Conservation (phyloP, 306 rosid genomes). For the Medicago ruthenica region DNA sequence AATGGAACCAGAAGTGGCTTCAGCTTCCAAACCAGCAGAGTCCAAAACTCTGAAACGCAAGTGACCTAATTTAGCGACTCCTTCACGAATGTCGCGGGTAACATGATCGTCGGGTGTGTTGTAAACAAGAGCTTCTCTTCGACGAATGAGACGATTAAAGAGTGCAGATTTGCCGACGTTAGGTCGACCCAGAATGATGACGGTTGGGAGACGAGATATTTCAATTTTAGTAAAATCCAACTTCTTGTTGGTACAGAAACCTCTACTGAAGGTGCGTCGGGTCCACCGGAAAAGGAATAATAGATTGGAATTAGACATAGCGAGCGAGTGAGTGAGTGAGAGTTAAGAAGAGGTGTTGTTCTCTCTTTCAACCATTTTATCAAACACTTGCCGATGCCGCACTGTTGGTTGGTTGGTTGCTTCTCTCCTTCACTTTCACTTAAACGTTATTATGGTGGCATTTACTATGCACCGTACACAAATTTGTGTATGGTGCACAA, state of each 20-base stretch:
- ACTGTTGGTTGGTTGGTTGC: too few species aligned
- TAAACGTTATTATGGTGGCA: too few species aligned
- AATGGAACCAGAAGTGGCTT: slow-evolving; percentile 78
- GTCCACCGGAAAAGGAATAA: not conserved
- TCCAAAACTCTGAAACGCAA: slow-evolving; percentile 88
- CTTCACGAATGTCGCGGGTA: slow-evolving; percentile 91
- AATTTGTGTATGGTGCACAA: too few species aligned
- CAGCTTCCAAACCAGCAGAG: slow-evolving; percentile 89
- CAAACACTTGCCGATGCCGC: slow-evolving; percentile 10
- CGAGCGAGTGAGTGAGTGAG: not conserved
- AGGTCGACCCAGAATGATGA: slow-evolving; percentile 48
- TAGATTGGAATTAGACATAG: not conserved
- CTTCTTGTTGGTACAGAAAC: slow-evolving; percentile 22
- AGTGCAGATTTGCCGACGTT: slow-evolving; percentile 50
- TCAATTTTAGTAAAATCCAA: slow-evolving; percentile 39
- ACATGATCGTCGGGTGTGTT: slow-evolving; percentile 95
- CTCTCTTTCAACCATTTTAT: slow-evolving; percentile 1
- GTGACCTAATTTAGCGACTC: slow-evolving; percentile 87
- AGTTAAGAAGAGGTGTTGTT: not conserved
- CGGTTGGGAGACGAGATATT: slow-evolving; percentile 40
- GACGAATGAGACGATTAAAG: slow-evolving; percentile 64
- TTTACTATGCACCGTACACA: too few species aligned
- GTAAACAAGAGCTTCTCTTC: slow-evolving; percentile 95
- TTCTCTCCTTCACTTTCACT: too few species aligned
- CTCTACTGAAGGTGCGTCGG: slow-evolving; percentile 10